These are phyloP conservation scores for Xylaria multiplex DNA, from an alignment of 2,329 filamentous ascomycete species.

Conservation along the genomic window DNA sequence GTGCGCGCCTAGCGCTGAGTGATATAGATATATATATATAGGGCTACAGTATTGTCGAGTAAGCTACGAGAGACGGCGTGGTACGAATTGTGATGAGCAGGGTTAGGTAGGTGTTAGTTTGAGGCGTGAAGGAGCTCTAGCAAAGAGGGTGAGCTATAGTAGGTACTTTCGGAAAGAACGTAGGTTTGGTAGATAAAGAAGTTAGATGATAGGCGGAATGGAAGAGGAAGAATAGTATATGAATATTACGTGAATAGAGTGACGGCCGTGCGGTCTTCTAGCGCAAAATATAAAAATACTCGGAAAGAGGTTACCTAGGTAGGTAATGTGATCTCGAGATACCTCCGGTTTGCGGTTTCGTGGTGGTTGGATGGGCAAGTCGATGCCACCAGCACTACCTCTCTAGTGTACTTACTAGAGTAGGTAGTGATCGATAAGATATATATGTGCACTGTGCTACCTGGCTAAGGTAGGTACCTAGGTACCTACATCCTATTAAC, in stretches of 20 bases:
- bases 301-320: too few relatives aligned
- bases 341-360: too few relatives aligned
- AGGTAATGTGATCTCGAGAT: too few relatives aligned
- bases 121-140: slow-evolving; percentile 6
- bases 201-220: background rate
- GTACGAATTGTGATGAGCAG: background rate
- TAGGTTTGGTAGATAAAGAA: background rate
- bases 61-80: background rate
- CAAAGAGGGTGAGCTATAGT: background rate
- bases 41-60: background rate
- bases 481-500: background rate
- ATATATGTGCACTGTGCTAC: slow-evolving; percentile 2
- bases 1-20: slow-evolving; percentile 13
- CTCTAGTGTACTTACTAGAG: background rate
- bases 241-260: too few relatives aligned
- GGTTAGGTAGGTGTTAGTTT: too few relatives aligned
- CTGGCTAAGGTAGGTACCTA: too few relatives aligned
- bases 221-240: background rate
- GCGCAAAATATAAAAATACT: too few relatives aligned
- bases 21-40: background rate
- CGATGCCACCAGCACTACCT: too few relatives aligned
- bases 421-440: too few relatives aligned
- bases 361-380: too few relatives aligned
- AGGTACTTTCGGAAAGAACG: background rate
- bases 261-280: too few relatives aligned